Percentiles rank a stretch among this genome's conserved stretches.
phyloP scores from a whole-genome alignment of 257 asterid species.

The Ilex aquifolium region DNA sequence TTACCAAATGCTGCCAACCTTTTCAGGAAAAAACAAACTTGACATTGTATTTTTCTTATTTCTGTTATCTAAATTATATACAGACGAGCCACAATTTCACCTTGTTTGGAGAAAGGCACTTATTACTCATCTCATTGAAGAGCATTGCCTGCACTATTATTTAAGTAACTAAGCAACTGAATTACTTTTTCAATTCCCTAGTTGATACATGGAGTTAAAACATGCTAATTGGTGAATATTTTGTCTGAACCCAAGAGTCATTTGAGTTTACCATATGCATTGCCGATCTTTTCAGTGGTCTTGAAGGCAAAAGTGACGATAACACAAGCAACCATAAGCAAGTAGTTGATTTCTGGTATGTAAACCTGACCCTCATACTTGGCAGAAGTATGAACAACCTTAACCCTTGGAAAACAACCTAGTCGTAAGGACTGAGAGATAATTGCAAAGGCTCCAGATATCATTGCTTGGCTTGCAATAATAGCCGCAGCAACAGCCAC shows the following conservation, averaged over 20 bases:
- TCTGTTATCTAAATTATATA: neutral
- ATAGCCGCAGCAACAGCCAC: constrained; percentile 67
- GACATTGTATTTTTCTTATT: neutral
- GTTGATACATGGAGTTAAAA: neutral
- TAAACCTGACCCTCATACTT: constrained; percentile 72
- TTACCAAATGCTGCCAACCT: neutral
- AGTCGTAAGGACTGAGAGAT: constrained; percentile 55
- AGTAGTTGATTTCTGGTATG: constrained; percentile 63
- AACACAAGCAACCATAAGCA: constrained; percentile 68
- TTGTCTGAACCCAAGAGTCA: neutral
- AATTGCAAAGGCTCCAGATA: constrained; percentile 61
- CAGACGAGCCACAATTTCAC: neutral
- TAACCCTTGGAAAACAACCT: constrained; percentile 67
- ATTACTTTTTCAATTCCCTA: neutral
- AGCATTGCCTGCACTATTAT: neutral
- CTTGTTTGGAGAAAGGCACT: neutral
- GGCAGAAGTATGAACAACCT: constrained; percentile 60
- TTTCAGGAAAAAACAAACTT: too few species aligned
- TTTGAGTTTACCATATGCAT: constrained; percentile 53
- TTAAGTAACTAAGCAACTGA: too few species aligned
- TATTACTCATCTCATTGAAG: neutral
- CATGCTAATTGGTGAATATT: neutral
- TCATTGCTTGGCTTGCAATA: constrained; percentile 84
- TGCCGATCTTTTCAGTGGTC: constrained; percentile 50
- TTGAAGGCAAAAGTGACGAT: constrained; percentile 42